Evolutionary conservation across 176 grass and related monocot genomes (phyloP), one percentile per base, ranked within the genome.

Genomic region (Alopecurus myosuroides): DNA sequence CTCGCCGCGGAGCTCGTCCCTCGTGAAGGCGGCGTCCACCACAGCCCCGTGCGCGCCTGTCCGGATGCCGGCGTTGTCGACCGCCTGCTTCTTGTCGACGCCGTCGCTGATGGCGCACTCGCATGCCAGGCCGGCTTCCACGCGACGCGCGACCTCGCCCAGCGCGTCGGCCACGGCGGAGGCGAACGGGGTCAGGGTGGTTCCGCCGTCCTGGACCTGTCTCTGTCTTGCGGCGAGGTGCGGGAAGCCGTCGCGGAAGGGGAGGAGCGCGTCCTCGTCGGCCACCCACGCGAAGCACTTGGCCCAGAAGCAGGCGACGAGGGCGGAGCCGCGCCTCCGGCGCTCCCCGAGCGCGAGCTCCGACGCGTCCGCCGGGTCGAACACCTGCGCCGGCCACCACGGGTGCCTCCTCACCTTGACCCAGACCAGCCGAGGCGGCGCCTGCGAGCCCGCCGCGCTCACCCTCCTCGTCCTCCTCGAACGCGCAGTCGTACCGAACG

Each of bases 61-160:
- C 30, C 46, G 85, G 68, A 97, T 41, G 11, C 94, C 94, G 15
- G 15, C 81, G 88, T 94, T 97, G 58, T 94, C 88, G 69, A 89
- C 28, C 80, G 65, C 89, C 46, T 85, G 85, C 68, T 62, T 78
- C 52, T 25, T 77, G 52, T 46, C 14, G 10, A 18, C 22, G 39
- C 45, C 48, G 67, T 34, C 56, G 52, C 28, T 17, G 39, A 8
- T 12, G 28, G 31, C 46, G 81, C 94, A 97, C 40, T 37, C 12
- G 86, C 91, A 97, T 0, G 82, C 68, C 37, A 94, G 82, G 14
- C 85, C 87, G 10, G 18, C 36, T 3, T 35, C 70, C 3, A 90
- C 76, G 25, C 85, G 85, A 26, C 89, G 85, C 25, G 89, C 70
- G 5, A 94, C 87, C 85, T 97, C 94, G 7, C 3, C 85, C 9